These are phyloP conservation scores for Nicotiana attenuata DNA, from an alignment of 257 asterid genomes.

Conservation along the genomic window DNA sequence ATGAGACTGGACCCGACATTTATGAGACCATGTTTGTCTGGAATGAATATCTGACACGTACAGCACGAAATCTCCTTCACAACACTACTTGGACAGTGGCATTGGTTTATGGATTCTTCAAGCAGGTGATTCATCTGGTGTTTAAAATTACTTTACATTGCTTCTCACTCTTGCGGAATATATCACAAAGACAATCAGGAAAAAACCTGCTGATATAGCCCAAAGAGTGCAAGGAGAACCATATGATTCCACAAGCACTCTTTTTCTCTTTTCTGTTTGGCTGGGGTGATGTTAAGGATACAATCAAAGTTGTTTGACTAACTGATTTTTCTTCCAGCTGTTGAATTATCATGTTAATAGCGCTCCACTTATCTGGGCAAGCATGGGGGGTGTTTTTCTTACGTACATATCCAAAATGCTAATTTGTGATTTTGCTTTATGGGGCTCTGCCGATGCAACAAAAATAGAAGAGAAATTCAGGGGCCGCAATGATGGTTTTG, in stretches of 20 bases:
- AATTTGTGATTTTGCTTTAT: not conserved
- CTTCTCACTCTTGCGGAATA: not conserved
- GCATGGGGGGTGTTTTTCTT: not conserved
- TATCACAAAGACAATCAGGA: not conserved
- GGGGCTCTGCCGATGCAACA: not conserved
- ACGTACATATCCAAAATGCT: not conserved
- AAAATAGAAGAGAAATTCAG: not conserved
- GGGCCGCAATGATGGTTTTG: not conserved
- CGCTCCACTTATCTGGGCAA: not conserved
- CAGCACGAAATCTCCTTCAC: constrained; percentile 73
- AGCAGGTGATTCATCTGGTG: constrained; percentile 52
- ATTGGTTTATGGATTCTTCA: constrained; percentile 87
- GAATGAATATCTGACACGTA: constrained; percentile 95
- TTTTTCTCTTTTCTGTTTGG: constrained; percentile 1
- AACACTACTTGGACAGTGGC: constrained; percentile 93
- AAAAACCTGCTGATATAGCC: not conserved
- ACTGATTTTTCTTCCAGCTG: constrained; percentile 1
- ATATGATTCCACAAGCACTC: constrained; percentile 3
- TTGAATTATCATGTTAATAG: constrained; percentile 1
- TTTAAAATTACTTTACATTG: constrained; percentile 4
- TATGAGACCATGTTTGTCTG: constrained; percentile 97
- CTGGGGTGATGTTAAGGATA: constrained; percentile 5
- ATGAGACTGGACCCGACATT: constrained; percentile 48
- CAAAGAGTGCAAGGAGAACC: constrained; percentile 3
- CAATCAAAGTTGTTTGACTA: not conserved